Base-by-base conservation (phyloP, 116 monocot species). In the Zostera marina region DNA sequence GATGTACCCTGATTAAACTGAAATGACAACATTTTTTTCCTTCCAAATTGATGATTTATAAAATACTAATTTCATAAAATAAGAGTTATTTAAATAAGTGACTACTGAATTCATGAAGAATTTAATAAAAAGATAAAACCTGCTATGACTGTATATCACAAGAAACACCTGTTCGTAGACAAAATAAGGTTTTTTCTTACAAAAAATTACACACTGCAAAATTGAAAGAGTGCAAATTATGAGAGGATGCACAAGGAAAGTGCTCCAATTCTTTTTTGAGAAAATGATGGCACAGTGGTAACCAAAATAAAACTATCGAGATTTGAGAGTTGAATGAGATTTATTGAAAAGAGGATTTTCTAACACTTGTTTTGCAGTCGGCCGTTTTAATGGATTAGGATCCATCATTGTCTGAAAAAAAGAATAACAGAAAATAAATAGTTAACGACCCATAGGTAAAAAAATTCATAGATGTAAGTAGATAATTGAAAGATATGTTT, bases 371-470 rank as follows among this genome's bases (percentile, higher is more conserved):
- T 64, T 79, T 8, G 88, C 93, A 44, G 93, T 81, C 45, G 93
- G 93, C 10, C 93, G 75, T 69, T 53, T 93, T 13, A 60, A 11
- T 9, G 93, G 93, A 63, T 93, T 74, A 41, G 93, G 88, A 60
- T 88, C 81, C 81, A 93, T 93, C 93, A 93, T 93, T n/a, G 73
- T 76, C 92, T 92, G 73, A 53, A 70, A 58, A 42, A 49, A 8
- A 2, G 15, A 14, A 42, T 11, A 52, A 24, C 24, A 49, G 52
- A 7, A n/a, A 14, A 60, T 22, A 43, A 22, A 51, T 52, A 39
- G 46, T 44, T 8, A 47, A 42, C 15, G 21, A 21, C 11, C 1
- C 6, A 2, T 22, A 21, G 15, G 4, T 23, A 24, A 11, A 8
- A 9, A 12, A 24, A 54, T 11, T 25, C 24, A 9, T 6, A 54